phyloP scores from a whole-genome alignment of 106 monocot genomes.

The Dioscorea zingiberensis region DNA sequence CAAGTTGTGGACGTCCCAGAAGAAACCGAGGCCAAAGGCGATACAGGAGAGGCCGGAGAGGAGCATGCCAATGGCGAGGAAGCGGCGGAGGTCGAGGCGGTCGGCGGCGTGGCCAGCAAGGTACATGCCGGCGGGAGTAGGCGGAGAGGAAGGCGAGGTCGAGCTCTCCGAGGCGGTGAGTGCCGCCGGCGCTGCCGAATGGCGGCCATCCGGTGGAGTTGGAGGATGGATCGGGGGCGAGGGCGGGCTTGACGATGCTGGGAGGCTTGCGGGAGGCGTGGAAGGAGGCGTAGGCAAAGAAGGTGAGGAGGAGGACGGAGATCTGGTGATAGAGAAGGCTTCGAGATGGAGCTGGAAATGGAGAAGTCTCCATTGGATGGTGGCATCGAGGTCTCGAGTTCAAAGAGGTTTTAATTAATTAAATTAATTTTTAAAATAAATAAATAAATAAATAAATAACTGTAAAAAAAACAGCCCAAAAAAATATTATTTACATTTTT shows the following conservation, averaged over 20 bases:
- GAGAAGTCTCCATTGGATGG: slow-evolving; percentile 10
- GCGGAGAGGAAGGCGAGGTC: slow-evolving; percentile 86
- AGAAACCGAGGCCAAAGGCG: slow-evolving; percentile 56
- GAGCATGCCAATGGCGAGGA: slow-evolving; percentile 60
- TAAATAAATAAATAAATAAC: too few species aligned
- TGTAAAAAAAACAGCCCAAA: too few species aligned
- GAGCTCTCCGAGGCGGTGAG: slow-evolving; percentile 92
- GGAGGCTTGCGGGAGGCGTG: slow-evolving; percentile 96
- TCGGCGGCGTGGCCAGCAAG: slow-evolving; percentile 76
- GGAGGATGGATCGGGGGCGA: slow-evolving; percentile 27
- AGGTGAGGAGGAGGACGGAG: slow-evolving; percentile 64
- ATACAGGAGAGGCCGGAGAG: slow-evolving; percentile 35
- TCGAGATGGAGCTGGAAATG: not conserved
- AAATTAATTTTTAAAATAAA: too few species aligned
- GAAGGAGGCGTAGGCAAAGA: slow-evolving; percentile 77
- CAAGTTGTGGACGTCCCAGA: slow-evolving; percentile 38
- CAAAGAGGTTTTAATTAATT: too few species aligned
- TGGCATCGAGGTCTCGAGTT: not conserved
- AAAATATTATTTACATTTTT: too few species aligned
- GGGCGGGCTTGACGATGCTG: slow-evolving; percentile 84
- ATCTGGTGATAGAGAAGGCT: slow-evolving; percentile 34
- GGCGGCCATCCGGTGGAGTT: slow-evolving; percentile 46
- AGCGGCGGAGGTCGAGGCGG: slow-evolving; percentile 55
- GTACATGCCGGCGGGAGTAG: slow-evolving; percentile 77
- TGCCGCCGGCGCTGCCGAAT: slow-evolving; percentile 50